Conservation (phyloP, 2,329 filamentous ascomycete genomes). For the Fusarium pilosicola region DNA sequence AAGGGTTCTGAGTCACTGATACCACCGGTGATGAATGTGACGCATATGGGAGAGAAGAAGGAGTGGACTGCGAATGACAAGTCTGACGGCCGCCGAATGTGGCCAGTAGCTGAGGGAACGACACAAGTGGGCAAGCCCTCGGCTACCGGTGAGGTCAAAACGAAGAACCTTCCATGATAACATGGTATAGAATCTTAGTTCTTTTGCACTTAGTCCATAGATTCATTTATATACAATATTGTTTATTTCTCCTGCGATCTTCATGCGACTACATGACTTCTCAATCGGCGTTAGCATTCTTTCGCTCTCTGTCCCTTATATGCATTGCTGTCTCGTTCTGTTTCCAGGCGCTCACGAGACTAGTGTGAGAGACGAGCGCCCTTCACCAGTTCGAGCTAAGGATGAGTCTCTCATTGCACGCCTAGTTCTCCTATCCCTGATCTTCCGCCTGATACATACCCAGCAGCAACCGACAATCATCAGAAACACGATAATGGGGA, state of each 20-base stretch:
- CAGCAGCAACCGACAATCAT: not conserved
- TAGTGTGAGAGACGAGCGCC: not conserved
- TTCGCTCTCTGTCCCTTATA: accelerated
- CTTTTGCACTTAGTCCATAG: not conserved
- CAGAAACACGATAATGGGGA: not conserved
- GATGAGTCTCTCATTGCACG: not conserved
- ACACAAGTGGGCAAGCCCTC: not conserved
- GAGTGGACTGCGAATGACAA: not conserved
- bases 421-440: not conserved
- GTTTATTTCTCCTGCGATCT: not conserved
- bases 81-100: not conserved
- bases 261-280: not conserved
- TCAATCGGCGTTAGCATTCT: not conserved
- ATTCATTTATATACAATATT: not conserved
- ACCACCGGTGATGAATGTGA: conserved; percentile 1
- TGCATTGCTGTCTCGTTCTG: not conserved
- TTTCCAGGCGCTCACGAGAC: not conserved
- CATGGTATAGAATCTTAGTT: no score
- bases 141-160: not conserved
- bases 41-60: conserved; percentile 7
- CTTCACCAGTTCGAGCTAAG: not conserved
- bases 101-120: not conserved
- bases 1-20: not conserved
- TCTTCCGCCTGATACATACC: not conserved
- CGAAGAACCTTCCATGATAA: not conserved